Conservation (phyloP, 2,329 filamentous ascomycete species). For the Monosporascus ibericus region DNA sequence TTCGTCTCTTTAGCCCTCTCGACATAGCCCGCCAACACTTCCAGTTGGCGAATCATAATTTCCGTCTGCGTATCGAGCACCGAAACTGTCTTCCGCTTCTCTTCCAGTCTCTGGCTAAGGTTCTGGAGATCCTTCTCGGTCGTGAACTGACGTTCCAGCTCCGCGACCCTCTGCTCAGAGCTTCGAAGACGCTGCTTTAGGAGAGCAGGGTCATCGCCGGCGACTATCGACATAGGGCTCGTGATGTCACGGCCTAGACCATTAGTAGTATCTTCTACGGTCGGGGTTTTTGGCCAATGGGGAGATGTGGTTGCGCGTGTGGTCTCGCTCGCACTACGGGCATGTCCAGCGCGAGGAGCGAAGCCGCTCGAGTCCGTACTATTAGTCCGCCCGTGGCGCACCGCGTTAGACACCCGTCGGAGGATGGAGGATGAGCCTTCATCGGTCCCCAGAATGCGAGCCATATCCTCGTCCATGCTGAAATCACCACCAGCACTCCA, state of each 20-base stretch:
- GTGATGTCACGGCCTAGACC: constrained; percentile 55
- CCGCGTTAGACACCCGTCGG: constrained; percentile 84
- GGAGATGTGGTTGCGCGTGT: constrained; percentile 57
- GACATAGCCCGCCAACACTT: constrained; percentile 82
- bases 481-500: constrained; percentile 82
- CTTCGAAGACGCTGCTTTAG: constrained; percentile 72
- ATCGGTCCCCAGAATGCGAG: constrained; percentile 75
- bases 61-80: constrained; percentile 91
- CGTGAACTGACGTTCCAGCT: constrained; percentile 74
- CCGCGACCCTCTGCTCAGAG: constrained; percentile 77
- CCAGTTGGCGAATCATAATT: constrained; percentile 88
- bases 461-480: constrained; percentile 93
- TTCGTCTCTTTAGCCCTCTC: constrained; percentile 79
- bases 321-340: constrained; percentile 61
- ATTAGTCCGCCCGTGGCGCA: constrained; percentile 85
- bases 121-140: constrained; percentile 62
- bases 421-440: constrained; percentile 75
- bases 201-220: constrained; percentile 56
- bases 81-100: constrained; percentile 94
- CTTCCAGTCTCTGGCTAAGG: constrained; percentile 79
- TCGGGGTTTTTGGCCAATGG: constrained; percentile 65
- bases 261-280: constrained; percentile 46
- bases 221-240: constrained; percentile 62
- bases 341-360: constrained; percentile 42
- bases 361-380: constrained; percentile 58